phyloP scores from a whole-genome alignment of 495 filamentous ascomycete genomes.

The Xylaria palmicola region DNA sequence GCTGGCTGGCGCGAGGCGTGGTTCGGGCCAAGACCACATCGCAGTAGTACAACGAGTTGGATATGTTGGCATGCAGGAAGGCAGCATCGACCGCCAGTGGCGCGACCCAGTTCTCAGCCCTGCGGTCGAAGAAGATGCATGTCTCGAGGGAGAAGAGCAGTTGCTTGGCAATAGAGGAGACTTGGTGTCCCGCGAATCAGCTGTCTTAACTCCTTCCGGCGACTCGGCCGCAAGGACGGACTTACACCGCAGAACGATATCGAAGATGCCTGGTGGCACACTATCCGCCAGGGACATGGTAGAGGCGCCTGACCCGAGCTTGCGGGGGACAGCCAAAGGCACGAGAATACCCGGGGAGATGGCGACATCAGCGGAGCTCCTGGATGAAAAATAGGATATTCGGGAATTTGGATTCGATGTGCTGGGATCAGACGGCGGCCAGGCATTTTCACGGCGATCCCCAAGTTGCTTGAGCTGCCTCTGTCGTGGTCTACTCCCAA shows the following conservation, averaged over 20 bases:
- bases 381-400: background rate
- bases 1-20: background rate
- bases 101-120: slow-evolving; percentile 30
- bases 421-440: background rate
- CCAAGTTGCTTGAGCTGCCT: background rate
- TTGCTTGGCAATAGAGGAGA: slow-evolving; percentile 36
- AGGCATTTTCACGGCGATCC: background rate
- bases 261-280: background rate
- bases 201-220: too few species aligned
- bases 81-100: slow-evolving; percentile 35
- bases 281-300: slow-evolving; percentile 1
- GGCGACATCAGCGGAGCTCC: background rate
- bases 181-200: slow-evolving; percentile 24
- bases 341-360: background rate
- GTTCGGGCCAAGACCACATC: background rate
- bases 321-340: background rate
- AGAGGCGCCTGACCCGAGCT: background rate
- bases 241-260: background rate
- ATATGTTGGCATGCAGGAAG: slow-evolving; percentile 35
- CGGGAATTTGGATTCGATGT: background rate
- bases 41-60: background rate
- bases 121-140: slow-evolving; percentile 33
- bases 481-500: background rate
- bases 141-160: slow-evolving; percentile 8
- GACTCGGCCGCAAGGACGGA: background rate